These are phyloP conservation scores for Sordariomycetes sp. DNA, from an alignment of 2,329 filamentous ascomycete genomes.

Conservation along the genomic window DNA sequence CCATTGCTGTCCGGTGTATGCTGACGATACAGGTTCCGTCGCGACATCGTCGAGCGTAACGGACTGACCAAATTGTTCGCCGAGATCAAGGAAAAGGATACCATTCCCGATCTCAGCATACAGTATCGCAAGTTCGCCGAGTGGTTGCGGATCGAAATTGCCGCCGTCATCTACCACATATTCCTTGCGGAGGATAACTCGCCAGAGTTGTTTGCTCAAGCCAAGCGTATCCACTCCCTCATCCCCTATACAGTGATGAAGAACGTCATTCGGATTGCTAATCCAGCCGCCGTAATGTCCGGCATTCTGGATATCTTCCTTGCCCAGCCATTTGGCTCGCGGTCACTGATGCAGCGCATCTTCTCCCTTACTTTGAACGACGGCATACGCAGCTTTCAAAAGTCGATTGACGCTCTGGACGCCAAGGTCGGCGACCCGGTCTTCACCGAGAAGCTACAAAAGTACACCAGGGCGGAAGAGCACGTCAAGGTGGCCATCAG, in stretches of 20 bases:
- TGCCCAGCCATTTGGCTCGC: constrained; percentile 84
- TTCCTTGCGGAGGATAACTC: constrained; percentile 98
- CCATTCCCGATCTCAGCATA: constrained; percentile 78
- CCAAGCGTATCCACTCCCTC: constrained; percentile 87
- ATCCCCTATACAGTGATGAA: constrained; percentile 91
- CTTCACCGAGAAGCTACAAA: constrained; percentile 72
- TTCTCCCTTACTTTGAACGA: constrained; percentile 88
- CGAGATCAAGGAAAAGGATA: constrained; percentile 85
- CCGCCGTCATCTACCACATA: constrained; percentile 91
- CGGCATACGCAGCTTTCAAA: constrained; percentile 78
- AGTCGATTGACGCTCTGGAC: constrained; percentile 70
- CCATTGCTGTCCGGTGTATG: not conserved
- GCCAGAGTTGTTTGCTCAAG: constrained; percentile 88
- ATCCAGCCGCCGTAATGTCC: constrained; percentile 96
- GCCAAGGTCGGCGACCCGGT: constrained; percentile 73
- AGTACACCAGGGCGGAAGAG: constrained; percentile 69
- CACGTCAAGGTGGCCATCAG: constrained; percentile 65
- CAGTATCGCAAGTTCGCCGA: constrained; percentile 98
- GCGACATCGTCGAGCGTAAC: constrained; percentile 61
- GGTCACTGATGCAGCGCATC: constrained; percentile 87
- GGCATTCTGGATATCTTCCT: constrained; percentile 90
- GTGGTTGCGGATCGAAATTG: constrained; percentile 94
- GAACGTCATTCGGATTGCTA: constrained; percentile 93
- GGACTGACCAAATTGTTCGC: constrained; percentile 87
- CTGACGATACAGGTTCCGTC: constrained; percentile 42